Conservation (phyloP, 495 filamentous ascomycete genomes). For the Lophiostoma macrostomum region DNA sequence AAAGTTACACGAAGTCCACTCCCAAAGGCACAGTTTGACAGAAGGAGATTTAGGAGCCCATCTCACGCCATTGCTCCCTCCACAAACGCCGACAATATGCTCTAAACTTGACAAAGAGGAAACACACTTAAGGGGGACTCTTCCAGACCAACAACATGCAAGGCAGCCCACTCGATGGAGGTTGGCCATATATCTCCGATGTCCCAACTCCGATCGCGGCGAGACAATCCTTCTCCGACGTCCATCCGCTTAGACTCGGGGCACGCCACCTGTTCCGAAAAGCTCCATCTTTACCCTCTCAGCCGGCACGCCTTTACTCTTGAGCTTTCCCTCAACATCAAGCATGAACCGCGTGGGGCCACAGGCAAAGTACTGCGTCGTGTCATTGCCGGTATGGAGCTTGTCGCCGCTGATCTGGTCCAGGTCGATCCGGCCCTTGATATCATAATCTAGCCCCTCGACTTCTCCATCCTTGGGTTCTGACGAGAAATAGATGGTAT, state of each 20-base stretch:
- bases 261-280: conserved; percentile 58
- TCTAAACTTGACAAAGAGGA: no score
- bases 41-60: no score
- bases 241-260: conserved; percentile 22
- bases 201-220: no score
- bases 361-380: conserved; percentile 66
- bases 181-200: no score
- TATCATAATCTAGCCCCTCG: conserved; percentile 55
- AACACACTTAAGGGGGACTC: no score
- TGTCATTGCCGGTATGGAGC: conserved; percentile 52
- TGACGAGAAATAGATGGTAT: conserved; percentile 43
- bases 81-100: no score
- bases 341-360: conserved; percentile 67
- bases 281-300: conserved; percentile 63
- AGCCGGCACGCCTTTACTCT: conserved; percentile 49
- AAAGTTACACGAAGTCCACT: no score
- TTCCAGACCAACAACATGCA: no score
- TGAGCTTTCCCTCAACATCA: conserved; percentile 49
- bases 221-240: no score
- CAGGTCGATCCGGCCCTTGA: conserved; percentile 55
- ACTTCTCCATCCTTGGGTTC: conserved; percentile 45
- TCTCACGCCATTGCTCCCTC: no score
- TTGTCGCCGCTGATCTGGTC: conserved; percentile 49
- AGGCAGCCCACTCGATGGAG: no score
- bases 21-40: no score